Percentiles rank a stretch among this genome's conserved stretches.
Conservation (phyloP, 1,284 basidiomycete genomes). For the Ustilago nuda region DNA sequence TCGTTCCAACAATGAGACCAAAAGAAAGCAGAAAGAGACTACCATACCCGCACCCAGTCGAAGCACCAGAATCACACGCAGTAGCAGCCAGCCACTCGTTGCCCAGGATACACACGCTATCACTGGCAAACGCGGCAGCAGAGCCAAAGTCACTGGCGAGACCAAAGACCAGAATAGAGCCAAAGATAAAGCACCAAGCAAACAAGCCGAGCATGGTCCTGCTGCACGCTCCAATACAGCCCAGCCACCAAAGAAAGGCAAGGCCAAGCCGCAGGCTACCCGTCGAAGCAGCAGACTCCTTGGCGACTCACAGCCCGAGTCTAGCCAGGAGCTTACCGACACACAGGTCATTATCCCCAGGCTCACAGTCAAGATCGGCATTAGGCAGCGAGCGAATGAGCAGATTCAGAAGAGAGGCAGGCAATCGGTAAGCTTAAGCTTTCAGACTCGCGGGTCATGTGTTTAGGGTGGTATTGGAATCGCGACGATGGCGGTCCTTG, state of each 20-base stretch:
- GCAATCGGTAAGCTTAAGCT: slow-evolving; percentile 24
- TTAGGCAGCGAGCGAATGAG: background rate
- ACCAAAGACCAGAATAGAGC: background rate
- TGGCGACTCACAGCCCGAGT: slow-evolving; percentile 16
- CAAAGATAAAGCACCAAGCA: slow-evolving; percentile 5
- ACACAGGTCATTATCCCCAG: background rate
- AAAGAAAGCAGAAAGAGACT: slow-evolving; percentile 12
- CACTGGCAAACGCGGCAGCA: background rate
- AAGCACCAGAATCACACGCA: slow-evolving; percentile 3
- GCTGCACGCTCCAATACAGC: background rate
- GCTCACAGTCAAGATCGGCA: background rate
- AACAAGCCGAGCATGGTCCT: background rate
- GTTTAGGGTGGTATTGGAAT: background rate
- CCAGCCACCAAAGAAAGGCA: background rate
- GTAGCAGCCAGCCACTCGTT: background rate
- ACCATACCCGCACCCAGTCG: background rate
- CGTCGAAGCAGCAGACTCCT: slow-evolving; percentile 30
- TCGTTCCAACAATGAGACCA: background rate
- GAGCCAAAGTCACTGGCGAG: background rate
- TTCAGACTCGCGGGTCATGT: background rate
- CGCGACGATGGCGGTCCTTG: background rate
- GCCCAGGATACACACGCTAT: background rate
- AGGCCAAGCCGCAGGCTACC: background rate
- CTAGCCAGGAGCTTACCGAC: slow-evolving; percentile 8
- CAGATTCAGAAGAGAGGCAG: slow-evolving; percentile 3